Evolutionary conservation across 306 rosid genomes (phyloP).

Genomic region (Pterocarpus macrocarpus): DNA sequence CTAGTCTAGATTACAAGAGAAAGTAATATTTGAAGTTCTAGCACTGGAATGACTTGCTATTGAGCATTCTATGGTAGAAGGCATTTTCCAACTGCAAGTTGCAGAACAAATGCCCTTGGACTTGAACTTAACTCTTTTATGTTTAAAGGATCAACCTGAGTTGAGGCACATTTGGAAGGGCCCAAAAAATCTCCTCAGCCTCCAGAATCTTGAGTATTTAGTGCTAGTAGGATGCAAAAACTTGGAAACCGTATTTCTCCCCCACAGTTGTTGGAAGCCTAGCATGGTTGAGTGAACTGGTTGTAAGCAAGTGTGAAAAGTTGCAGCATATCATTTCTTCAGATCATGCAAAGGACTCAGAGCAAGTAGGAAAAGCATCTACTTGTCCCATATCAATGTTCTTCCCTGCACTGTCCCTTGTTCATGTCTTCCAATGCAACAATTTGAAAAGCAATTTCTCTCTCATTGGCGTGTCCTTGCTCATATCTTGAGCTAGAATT

Average conservation of each 20-base stretch:
- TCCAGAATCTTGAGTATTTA: conserved; percentile 29
- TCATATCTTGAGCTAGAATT: conserved; percentile 24
- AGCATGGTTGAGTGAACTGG: conserved; percentile 33
- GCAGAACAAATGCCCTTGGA: background rate
- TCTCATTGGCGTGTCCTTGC: conserved; percentile 33
- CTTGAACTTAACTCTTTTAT: conserved; percentile 19
- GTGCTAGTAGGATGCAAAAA: conserved; percentile 29
- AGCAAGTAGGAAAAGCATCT: conserved; percentile 32
- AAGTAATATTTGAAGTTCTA: conserved; percentile 19
- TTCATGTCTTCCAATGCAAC: conserved; percentile 38
- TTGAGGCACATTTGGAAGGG: conserved; percentile 31
- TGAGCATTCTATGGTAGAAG: conserved; percentile 33
- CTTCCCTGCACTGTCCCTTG: conserved; percentile 27
- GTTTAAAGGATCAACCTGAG: conserved; percentile 28
- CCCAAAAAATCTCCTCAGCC: conserved; percentile 31
- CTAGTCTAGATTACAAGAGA: background rate
- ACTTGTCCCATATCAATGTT: conserved; percentile 1
- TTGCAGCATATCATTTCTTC: conserved; percentile 33
- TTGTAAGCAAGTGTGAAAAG: conserved; percentile 36
- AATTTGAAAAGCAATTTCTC: conserved; percentile 28
- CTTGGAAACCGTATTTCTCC: conserved; percentile 38
- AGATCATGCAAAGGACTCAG: conserved; percentile 4
- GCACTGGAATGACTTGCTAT: conserved; percentile 11
- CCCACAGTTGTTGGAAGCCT: conserved; percentile 25
- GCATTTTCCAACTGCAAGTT: conserved; percentile 29